phyloP scores from a whole-genome alignment of 2,329 filamentous ascomycete species.

The Cladosporium sp. region DNA sequence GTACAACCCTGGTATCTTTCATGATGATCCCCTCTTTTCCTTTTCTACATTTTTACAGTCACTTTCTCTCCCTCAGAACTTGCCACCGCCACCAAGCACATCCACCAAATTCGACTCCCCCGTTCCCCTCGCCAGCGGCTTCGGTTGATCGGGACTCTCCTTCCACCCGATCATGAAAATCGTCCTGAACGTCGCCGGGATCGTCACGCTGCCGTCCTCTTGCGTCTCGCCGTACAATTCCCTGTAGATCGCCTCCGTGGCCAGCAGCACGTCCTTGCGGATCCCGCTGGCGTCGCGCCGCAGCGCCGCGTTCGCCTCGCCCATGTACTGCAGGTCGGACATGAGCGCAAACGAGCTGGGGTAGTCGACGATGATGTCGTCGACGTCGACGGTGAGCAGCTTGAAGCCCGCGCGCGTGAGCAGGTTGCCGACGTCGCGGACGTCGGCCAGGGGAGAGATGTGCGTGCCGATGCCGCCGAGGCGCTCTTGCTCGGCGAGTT shows the following conservation, averaged over 20 bases:
- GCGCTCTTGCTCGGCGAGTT: conserved; percentile 87
- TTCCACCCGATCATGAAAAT: conserved; percentile 99
- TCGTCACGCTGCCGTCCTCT: conserved; percentile 61
- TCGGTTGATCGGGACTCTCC: conserved; percentile 72
- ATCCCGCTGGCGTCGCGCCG: conserved; percentile 78
- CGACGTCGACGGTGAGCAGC: conserved; percentile 93
- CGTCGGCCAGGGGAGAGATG: conserved; percentile 87
- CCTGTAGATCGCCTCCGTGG: conserved; percentile 84
- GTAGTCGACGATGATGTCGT: conserved; percentile 95
- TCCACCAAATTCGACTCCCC: conserved; percentile 89
- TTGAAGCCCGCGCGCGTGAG: conserved; percentile 88
- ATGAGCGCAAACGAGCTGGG: conserved; percentile 87
- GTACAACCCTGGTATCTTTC: neutral
- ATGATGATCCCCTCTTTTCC: neutral
- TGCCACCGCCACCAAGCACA: conserved; percentile 57
- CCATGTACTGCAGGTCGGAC: conserved; percentile 94
- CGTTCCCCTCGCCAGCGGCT: conserved; percentile 80
- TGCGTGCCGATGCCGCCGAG: conserved; percentile 89
- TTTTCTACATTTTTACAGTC: neutral
- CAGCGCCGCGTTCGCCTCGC: conserved; percentile 85
- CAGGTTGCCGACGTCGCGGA: conserved; percentile 84
- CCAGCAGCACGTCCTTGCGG: conserved; percentile 78
- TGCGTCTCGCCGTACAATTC: conserved; percentile 75
- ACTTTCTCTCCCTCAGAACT: neutral
- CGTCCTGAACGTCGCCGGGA: conserved; percentile 86